Evolutionary conservation across 1,139 yeast genomes (phyloP).

Genomic region (Meyerozyma guilliermondii): DNA sequence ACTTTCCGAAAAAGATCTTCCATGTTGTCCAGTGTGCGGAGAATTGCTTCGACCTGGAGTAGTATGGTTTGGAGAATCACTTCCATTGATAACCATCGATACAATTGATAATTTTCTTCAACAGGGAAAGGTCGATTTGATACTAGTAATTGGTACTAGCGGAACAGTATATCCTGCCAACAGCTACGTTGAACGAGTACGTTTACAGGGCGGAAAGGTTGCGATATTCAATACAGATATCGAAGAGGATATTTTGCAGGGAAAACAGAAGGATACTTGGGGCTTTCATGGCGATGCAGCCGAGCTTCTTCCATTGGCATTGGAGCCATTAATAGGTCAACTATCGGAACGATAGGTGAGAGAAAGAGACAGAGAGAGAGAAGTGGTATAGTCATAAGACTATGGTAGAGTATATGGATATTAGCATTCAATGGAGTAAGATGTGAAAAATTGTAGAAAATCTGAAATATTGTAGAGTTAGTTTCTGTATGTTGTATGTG

Average conservation of each 20-base stretch:
- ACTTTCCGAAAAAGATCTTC: slow-evolving; percentile 52
- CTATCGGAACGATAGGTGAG: too few species aligned
- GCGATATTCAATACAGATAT: slow-evolving; percentile 77
- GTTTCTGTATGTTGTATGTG: background rate
- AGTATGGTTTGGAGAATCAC: slow-evolving; percentile 88
- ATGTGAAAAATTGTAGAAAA: too few species aligned
- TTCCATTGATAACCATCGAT: slow-evolving; percentile 59
- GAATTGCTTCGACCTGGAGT: slow-evolving; percentile 75
- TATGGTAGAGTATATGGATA: too few species aligned
- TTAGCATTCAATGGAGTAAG: too few species aligned
- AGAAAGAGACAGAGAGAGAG: too few species aligned
- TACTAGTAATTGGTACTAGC: slow-evolving; percentile 80
- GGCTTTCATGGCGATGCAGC: slow-evolving; percentile 83
- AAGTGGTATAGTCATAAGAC: too few species aligned
- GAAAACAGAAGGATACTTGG: slow-evolving; percentile 49
- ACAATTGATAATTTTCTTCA: slow-evolving; percentile 70
- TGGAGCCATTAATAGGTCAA: slow-evolving; percentile 50
- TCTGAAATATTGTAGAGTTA: too few species aligned
- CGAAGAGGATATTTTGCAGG: slow-evolving; percentile 37
- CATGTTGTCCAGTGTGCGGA: slow-evolving; percentile 68
- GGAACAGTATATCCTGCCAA: slow-evolving; percentile 90
- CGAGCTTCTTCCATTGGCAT: slow-evolving; percentile 57
- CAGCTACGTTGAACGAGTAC: slow-evolving; percentile 77
- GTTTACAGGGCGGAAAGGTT: slow-evolving; percentile 69
- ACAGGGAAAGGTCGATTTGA: slow-evolving; percentile 55